A percentile compares a stretch with the other conserved stretches of the same genome.
phyloP scores from a whole-genome alignment of 2,329 filamentous ascomycete species.

The Neocucurbitaria cava region DNA sequence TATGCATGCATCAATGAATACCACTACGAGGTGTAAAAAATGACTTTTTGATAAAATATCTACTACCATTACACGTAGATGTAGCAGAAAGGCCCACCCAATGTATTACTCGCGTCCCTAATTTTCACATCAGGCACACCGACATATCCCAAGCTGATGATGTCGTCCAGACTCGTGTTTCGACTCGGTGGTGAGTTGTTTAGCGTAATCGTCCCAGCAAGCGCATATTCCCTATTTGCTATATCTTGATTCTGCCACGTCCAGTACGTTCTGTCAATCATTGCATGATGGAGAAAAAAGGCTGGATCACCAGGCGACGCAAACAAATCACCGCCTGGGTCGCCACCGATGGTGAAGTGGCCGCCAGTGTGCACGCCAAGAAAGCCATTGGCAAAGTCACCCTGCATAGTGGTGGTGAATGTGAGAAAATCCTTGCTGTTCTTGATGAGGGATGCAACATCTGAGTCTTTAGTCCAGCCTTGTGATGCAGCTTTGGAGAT shows the following conservation, averaged over 20 bases:
- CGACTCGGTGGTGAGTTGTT: constrained; percentile 52
- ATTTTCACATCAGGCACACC: constrained; percentile 41
- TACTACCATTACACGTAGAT: constrained; percentile 42
- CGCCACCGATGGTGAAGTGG: constrained; percentile 56
- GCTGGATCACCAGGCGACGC: constrained; percentile 55
- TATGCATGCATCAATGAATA: too few relatives aligned
- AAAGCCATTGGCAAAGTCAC: constrained; percentile 44
- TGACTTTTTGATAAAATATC: too few relatives aligned
- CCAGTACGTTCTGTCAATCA: constrained; percentile 59
- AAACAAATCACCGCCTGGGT: constrained; percentile 56
- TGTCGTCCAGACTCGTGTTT: constrained; percentile 55
- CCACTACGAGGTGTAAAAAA: too few relatives aligned
- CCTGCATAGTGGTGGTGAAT: constrained; percentile 51
- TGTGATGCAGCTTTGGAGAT: constrained; percentile 20
- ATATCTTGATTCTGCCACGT: constrained; percentile 59
- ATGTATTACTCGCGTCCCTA: constrained; percentile 51
- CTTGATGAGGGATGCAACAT: constrained; percentile 22
- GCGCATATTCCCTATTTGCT: constrained; percentile 45
- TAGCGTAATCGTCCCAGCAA: constrained; percentile 56
- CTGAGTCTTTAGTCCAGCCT: constrained; percentile 17
- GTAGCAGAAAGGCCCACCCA: constrained; percentile 57
- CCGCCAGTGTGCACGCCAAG: constrained; percentile 56
- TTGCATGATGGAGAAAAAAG: constrained; percentile 58
- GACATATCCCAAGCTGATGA: constrained; percentile 49
- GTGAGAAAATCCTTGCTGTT: constrained; percentile 8